Evolutionary conservation across 192 early-diverging fungal genomes (phyloP).

Genomic region (Podochytrium sp.): DNA sequence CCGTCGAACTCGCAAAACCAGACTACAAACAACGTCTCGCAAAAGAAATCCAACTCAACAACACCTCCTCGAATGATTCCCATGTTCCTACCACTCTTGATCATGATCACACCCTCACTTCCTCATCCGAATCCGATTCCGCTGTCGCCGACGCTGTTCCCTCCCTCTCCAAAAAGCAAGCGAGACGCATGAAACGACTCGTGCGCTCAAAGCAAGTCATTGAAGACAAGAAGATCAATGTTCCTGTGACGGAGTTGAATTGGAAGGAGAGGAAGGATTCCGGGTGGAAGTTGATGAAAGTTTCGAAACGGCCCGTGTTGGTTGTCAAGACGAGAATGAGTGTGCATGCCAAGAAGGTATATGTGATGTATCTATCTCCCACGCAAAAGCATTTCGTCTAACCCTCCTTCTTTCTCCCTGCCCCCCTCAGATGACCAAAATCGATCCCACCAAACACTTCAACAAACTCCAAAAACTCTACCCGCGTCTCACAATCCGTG

Average conservation of each 20-base stretch:
- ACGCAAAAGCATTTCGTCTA: not conserved
- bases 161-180: not conserved
- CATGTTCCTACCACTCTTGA: no score
- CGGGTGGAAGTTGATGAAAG: constrained; percentile 13
- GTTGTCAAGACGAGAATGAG: constrained; percentile 7
- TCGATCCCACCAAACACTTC: constrained; percentile 18
- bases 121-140: not conserved
- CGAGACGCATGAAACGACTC: constrained; percentile 11
- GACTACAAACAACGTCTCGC: constrained; percentile 4
- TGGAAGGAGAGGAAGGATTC: not conserved
- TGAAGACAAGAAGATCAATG: not conserved
- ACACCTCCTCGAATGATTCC: not conserved
- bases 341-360: not conserved
- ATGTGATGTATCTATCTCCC: not conserved
- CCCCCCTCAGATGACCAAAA: constrained; percentile 20
- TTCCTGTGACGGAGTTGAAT: constrained; percentile 5
- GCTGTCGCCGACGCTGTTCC: not conserved
- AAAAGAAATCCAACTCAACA: not conserved
- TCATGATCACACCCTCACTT: not conserved
- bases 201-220: not conserved
- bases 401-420: not conserved
- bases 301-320: not conserved
- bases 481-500: not conserved
- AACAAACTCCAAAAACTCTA: constrained; percentile 11
- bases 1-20: constrained; percentile 12